phyloP scores from a whole-genome alignment of 345 rosid genomes.

The Trapa bicornis region DNA sequence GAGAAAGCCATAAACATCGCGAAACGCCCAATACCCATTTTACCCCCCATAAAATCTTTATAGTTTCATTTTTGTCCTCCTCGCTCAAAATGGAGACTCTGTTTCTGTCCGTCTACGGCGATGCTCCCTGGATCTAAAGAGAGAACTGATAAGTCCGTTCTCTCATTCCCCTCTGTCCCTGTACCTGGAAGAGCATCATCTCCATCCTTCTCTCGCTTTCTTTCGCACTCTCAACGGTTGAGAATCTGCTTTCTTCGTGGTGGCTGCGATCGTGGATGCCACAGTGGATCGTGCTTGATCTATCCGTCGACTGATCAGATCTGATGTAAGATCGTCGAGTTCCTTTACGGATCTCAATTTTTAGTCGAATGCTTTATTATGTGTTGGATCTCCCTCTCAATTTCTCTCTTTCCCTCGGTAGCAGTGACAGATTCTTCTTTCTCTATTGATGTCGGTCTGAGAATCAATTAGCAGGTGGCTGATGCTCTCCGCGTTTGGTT shows the following conservation, averaged over 20 bases:
- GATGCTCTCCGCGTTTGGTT: background rate
- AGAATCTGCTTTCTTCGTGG: background rate
- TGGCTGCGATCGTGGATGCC: background rate
- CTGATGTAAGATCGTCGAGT: constrained; percentile 33
- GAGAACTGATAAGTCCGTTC: constrained; percentile 3
- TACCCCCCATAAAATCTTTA: background rate
- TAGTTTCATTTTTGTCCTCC: background rate
- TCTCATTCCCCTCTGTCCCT: background rate
- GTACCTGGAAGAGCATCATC: background rate
- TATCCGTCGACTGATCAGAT: constrained; percentile 29
- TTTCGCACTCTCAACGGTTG: background rate
- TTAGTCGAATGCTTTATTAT: background rate
- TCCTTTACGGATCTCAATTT: background rate
- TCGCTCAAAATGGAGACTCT: background rate
- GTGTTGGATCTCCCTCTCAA: constrained; percentile 8
- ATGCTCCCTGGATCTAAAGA: constrained; percentile 14
- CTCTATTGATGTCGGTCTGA: background rate
- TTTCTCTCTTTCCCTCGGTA: background rate
- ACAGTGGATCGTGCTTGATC: constrained; percentile 7
- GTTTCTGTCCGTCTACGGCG: background rate
- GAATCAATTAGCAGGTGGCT: background rate
- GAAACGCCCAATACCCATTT: background rate
- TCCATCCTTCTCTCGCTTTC: background rate
- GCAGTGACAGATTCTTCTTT: background rate
- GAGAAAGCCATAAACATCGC: no score